Conservation (phyloP, 2,329 filamentous ascomycete genomes). For the Pyricularia pennisetigena region DNA sequence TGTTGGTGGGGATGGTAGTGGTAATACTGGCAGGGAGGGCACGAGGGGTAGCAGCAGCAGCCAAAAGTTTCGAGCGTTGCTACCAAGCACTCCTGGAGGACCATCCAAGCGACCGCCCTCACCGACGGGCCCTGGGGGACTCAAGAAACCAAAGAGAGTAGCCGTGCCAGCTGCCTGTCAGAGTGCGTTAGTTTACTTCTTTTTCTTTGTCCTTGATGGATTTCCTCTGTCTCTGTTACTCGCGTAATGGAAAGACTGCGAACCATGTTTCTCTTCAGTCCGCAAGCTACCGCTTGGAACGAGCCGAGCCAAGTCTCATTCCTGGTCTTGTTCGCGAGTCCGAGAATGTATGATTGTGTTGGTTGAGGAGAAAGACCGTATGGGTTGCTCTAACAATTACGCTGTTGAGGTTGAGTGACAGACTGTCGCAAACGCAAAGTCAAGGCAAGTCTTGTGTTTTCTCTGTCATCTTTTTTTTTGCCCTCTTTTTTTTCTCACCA, state of each 20-base stretch:
- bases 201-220: background rate
- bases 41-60: background rate
- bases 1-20: background rate
- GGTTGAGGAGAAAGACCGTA: background rate
- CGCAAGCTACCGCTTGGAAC: background rate
- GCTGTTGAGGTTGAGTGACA: background rate
- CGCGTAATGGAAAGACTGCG: background rate
- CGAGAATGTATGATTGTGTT: background rate
- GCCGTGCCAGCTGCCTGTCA: slow-evolving; percentile 5
- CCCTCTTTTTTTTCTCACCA: too few species aligned
- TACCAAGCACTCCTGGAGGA: background rate
- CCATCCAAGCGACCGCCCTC: background rate
- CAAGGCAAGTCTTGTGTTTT: slow-evolving; percentile 1
- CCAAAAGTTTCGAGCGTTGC: background rate
- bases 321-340: background rate
- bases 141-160: slow-evolving; percentile 2
- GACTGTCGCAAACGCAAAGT: slow-evolving; percentile 7
- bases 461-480: background rate
- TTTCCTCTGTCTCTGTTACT: background rate
- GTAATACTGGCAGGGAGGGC: background rate
- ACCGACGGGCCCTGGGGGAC: background rate
- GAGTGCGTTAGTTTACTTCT: slow-evolving; percentile 2
- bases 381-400: background rate
- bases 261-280: background rate
- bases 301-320: background rate